Evolutionary conservation across 1,284 basidiomycete genomes (phyloP).

Genomic region (Polyporus tsugae): DNA sequence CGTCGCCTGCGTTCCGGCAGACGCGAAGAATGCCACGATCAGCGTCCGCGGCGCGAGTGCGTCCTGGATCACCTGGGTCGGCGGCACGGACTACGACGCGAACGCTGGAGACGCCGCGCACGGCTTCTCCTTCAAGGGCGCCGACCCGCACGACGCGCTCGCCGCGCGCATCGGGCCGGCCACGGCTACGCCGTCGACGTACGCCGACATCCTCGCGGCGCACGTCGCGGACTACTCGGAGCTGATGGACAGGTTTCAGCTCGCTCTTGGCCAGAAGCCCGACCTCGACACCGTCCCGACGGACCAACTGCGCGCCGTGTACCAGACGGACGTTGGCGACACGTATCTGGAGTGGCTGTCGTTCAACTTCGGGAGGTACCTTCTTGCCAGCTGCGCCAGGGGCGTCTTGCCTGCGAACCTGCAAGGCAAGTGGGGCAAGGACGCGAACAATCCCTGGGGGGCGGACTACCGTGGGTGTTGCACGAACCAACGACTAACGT

Average conservation of each 20-base stretch:
- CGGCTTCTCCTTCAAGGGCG: constrained; percentile 67
- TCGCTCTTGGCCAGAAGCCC: constrained; percentile 66
- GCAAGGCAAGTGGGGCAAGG: constrained; percentile 77
- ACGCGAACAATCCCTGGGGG: constrained; percentile 62
- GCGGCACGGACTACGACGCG: constrained; percentile 73
- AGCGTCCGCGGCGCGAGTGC: constrained; percentile 53
- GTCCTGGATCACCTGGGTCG: constrained; percentile 73
- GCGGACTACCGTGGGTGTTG: constrained; percentile 55
- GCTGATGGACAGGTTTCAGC: constrained; percentile 56
- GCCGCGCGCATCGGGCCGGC: constrained; percentile 48
- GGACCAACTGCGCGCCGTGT: constrained; percentile 60
- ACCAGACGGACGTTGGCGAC: constrained; percentile 63
- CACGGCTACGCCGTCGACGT: constrained; percentile 42
- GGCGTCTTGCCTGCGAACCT: constrained; percentile 73
- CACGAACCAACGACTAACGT: background rate
- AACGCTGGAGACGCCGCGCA: constrained; percentile 63
- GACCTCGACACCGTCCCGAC: constrained; percentile 63
- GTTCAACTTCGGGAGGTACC: constrained; percentile 78
- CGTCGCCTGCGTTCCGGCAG: constrained; percentile 46
- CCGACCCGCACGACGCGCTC: constrained; percentile 63
- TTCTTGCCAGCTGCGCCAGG: constrained; percentile 67
- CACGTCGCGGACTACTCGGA: constrained; percentile 61
- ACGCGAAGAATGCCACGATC: constrained; percentile 61
- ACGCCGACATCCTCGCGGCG: constrained; percentile 47
- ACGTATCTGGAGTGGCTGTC: constrained; percentile 75